Evolutionary conservation across 1,284 basidiomycete genomes (phyloP).

Genomic region (Bondarzewia mesenterica): DNA sequence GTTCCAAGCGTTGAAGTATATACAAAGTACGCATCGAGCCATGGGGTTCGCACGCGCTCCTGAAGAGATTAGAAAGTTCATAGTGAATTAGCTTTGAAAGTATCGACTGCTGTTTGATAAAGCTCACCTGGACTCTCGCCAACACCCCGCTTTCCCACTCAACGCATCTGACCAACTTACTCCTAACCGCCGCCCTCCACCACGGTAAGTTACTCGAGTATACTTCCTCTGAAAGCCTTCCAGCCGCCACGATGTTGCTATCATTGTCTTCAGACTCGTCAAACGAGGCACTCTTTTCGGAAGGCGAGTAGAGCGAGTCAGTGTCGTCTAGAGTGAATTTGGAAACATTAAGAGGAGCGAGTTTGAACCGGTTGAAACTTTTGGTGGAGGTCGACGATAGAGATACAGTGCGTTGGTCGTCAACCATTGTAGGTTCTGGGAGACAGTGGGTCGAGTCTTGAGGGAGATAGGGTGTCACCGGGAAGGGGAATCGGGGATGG

Average conservation of each 20-base stretch:
- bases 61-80: slow-evolving; percentile 23
- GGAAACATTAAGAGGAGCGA: neutral
- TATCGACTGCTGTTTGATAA: neutral
- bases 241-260: slow-evolving; percentile 10
- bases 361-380: neutral
- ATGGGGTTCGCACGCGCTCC: slow-evolving; percentile 56
- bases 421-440: neutral
- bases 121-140: slow-evolving; percentile 61
- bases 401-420: neutral
- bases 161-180: slow-evolving; percentile 50
- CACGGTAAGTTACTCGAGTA: slow-evolving; percentile 57
- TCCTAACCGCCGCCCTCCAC: slow-evolving; percentile 65
- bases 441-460: too few species aligned
- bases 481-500: too few species aligned
- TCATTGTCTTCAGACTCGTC: neutral
- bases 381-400: neutral
- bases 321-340: neutral
- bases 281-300: neutral
- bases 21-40: slow-evolving; percentile 84
- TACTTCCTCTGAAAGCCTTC: slow-evolving; percentile 38
- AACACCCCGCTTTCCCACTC: slow-evolving; percentile 60
- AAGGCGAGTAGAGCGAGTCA: neutral
- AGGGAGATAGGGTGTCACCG: too few species aligned
- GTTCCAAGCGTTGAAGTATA: slow-evolving; percentile 86
- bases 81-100: too few species aligned